Percentiles rank a stretch among this genome's conserved stretches.
Evolutionary conservation across 1,284 basidiomycete genomes (phyloP).

Genomic region (Sparassis latifolia): DNA sequence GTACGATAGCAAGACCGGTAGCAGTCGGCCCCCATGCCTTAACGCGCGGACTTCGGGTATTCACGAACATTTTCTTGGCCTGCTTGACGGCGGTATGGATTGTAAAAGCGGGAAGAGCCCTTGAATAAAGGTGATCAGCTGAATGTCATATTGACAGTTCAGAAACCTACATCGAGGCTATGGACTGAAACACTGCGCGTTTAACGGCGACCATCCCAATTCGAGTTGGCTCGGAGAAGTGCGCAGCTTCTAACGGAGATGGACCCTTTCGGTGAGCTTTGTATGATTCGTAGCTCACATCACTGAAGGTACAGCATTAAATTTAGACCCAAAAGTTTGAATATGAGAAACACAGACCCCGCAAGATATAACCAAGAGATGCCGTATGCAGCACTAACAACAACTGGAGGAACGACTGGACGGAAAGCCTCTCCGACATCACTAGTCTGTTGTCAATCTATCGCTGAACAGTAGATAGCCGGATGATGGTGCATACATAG

Average conservation of each 20-base stretch:
- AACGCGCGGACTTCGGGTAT: conserved; percentile 54
- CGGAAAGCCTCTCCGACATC: conserved; percentile 92
- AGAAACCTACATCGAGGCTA: conserved; percentile 73
- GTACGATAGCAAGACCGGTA: conserved; percentile 75
- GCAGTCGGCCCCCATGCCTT: conserved; percentile 79
- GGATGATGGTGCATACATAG: conserved; percentile 50
- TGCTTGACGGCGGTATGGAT: conserved; percentile 84
- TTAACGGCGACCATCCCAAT: conserved; percentile 69
- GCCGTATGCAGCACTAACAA: conserved; percentile 83
- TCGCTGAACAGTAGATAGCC: conserved; percentile 12
- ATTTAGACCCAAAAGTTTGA: conserved; percentile 5
- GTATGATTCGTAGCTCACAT: conserved; percentile 90
- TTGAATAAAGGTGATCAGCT: conserved; percentile 20
- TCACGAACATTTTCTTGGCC: conserved; percentile 69
- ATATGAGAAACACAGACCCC: conserved; percentile 34
- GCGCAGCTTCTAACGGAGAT: conserved; percentile 62
- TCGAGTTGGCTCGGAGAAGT: conserved; percentile 74
- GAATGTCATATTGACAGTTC: conserved; percentile 1
- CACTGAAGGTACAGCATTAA: conserved; percentile 40
- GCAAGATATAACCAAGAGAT: conserved; percentile 80
- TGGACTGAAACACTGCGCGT: conserved; percentile 80
- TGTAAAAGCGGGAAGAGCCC: conserved; percentile 75
- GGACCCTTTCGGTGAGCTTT: conserved; percentile 76
- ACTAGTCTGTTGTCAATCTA: conserved; percentile 53
- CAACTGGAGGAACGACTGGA: conserved; percentile 73